phyloP scores from a whole-genome alignment of 2,329 filamentous ascomycete genomes.

The Paraconiothyrium brasiliense region DNA sequence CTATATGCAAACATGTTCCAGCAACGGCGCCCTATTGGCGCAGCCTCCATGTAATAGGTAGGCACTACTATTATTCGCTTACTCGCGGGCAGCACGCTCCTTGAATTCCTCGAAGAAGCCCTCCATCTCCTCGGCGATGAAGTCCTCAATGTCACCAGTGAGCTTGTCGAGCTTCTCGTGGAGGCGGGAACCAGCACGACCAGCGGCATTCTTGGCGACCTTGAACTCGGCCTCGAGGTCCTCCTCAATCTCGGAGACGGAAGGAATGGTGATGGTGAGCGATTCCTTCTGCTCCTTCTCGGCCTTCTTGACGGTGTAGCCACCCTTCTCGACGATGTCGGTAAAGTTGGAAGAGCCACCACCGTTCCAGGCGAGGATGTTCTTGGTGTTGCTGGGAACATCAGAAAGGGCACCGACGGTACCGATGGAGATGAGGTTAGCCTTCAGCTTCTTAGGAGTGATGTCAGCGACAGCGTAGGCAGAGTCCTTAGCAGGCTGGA shows the following conservation, averaged over 20 bases:
- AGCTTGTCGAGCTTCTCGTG: conserved; percentile 59
- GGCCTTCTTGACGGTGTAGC: conserved; percentile 28
- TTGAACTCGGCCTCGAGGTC: conserved; percentile 47
- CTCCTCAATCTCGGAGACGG: conserved; percentile 47
- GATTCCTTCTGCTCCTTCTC: conserved; percentile 34
- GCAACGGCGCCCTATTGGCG: conserved; percentile 1
- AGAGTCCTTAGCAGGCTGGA: conserved; percentile 89
- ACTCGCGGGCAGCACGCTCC: conserved; percentile 48
- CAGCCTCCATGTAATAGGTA: background rate
- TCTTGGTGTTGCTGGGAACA: conserved; percentile 85
- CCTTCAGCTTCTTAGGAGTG: conserved; percentile 94
- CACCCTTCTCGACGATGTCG: conserved; percentile 69
- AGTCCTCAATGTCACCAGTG: conserved; percentile 56
- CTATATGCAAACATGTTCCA: conserved; percentile 25
- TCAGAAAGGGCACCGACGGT: conserved; percentile 81
- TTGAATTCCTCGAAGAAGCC: conserved; percentile 64
- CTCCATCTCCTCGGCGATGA: conserved; percentile 60
- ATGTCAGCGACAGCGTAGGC: conserved; percentile 89
- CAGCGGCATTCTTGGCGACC: conserved; percentile 48
- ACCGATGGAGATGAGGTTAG: conserved; percentile 81
- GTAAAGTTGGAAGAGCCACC: conserved; percentile 93
- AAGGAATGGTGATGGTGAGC: conserved; percentile 49
- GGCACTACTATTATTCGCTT: conserved; percentile 19
- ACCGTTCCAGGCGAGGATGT: conserved; percentile 99
- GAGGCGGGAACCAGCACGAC: conserved; percentile 54